Conservation (phyloP, 2,329 filamentous ascomycete species). For the Beauveria sp. region DNA sequence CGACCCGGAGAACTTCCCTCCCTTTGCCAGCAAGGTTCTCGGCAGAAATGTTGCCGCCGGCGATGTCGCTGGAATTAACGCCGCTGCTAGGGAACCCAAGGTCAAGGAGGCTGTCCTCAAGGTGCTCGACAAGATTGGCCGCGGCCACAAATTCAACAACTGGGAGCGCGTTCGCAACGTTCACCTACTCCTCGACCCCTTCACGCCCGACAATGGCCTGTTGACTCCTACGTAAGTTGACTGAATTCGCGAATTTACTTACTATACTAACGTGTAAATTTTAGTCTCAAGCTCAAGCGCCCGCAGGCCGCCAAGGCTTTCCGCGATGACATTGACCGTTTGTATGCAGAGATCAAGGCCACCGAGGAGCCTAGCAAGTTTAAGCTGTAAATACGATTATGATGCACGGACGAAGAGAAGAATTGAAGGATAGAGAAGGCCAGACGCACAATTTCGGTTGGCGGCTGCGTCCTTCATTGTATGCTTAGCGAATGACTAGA, state of each 20-base stretch:
- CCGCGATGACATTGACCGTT: constrained; percentile 44
- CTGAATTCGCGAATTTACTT: not conserved
- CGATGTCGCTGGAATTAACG: constrained; percentile 61
- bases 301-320: constrained; percentile 48
- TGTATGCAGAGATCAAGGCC: constrained; percentile 49
- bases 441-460: not conserved
- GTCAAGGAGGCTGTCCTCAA: constrained; percentile 69
- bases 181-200: constrained; percentile 76
- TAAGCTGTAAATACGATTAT: constrained; percentile 32
- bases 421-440: not conserved
- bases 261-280: constrained; percentile 11
- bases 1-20: constrained; percentile 74
- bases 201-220: constrained; percentile 87
- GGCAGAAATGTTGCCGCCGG: constrained; percentile 55
- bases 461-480: not conserved
- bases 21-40: constrained; percentile 71
- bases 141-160: constrained; percentile 82
- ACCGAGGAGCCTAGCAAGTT: constrained; percentile 29
- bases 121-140: constrained; percentile 70
- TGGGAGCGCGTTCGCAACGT: constrained; percentile 78
- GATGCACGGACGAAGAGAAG: not conserved
- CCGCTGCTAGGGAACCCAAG: constrained; percentile 59
- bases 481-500: not conserved
- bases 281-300: constrained; percentile 53
- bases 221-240: constrained; percentile 74